Conservation (phyloP, 768 basidiomycete species). For the Boletus coccyginus region DNA sequence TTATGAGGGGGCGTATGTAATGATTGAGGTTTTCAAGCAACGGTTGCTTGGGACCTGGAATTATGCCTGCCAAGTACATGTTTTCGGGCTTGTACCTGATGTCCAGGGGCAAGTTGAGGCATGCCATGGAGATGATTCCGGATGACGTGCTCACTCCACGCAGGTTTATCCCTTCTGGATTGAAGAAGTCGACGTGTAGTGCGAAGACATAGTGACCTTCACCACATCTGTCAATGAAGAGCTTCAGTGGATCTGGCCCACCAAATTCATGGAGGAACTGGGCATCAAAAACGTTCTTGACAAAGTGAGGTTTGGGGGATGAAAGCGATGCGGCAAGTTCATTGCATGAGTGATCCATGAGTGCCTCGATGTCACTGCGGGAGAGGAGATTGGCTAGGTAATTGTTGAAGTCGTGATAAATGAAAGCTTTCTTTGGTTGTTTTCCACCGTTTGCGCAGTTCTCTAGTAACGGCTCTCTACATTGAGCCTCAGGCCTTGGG, state of each 20-base stretch:
- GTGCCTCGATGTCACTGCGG: no score
- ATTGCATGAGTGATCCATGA: no score
- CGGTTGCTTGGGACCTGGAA: slow-evolving; percentile 38
- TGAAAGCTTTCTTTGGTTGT: no score
- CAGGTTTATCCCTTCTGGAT: slow-evolving; percentile 27
- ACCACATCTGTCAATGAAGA: slow-evolving; percentile 9
- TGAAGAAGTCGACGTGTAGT: slow-evolving; percentile 36
- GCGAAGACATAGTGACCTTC: slow-evolving; percentile 31
- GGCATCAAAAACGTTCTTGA: background rate
- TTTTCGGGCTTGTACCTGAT: slow-evolving; percentile 35
- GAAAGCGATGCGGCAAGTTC: no score
- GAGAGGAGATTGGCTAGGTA: no score
- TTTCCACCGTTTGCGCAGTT: no score
- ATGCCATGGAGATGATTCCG: slow-evolving; percentile 10
- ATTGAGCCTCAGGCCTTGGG: no score
- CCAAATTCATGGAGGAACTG: slow-evolving; percentile 16
- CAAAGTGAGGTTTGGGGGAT: no score
- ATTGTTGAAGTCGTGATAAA: no score
- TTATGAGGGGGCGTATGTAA: slow-evolving; percentile 33
- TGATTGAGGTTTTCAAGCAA: slow-evolving; percentile 33
- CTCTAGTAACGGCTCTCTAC: no score
- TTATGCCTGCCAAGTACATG: slow-evolving; percentile 37
- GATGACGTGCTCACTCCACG: slow-evolving; percentile 26
- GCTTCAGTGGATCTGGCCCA: slow-evolving; percentile 11
- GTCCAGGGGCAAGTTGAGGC: slow-evolving; percentile 16